Evolutionary conservation across 2,329 filamentous ascomycete genomes (phyloP).

Genomic region (Colletotrichum somersetense): DNA sequence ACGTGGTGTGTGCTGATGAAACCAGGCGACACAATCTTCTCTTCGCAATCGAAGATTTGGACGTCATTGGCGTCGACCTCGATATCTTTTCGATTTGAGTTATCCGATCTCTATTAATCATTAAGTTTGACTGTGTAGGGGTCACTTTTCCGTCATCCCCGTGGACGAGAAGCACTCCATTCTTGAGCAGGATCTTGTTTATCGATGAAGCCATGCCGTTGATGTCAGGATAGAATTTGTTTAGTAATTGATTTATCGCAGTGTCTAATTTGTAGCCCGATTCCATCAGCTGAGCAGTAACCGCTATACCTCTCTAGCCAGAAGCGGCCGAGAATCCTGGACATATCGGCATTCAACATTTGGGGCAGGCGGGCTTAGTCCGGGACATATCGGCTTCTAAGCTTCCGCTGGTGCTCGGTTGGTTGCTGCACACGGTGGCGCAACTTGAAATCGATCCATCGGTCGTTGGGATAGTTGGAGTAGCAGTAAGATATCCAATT

Average conservation of each 20-base stretch:
- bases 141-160: conserved; percentile 18
- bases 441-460: too few species aligned
- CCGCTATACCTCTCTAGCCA: too few species aligned
- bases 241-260: neutral
- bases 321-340: too few species aligned
- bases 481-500: too few species aligned
- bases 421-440: too few species aligned
- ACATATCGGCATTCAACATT: too few species aligned
- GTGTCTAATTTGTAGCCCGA: neutral
- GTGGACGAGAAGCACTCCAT: conserved; percentile 12
- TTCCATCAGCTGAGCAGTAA: neutral
- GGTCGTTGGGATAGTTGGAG: too few species aligned
- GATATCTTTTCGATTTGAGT: conserved; percentile 53
- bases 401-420: too few species aligned
- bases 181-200: conserved; percentile 11
- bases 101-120: conserved; percentile 13
- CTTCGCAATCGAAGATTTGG: conserved; percentile 55
- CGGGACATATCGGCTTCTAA: too few species aligned
- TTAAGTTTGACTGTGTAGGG: neutral
- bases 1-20: conserved; percentile 61
- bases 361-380: too few species aligned
- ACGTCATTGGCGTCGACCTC: conserved; percentile 45
- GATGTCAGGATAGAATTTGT: too few species aligned
- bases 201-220: neutral
- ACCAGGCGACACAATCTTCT: conserved; percentile 56